These are phyloP conservation scores for Adansonia rubrostipa DNA, from an alignment of 441 rosid species.

Conservation along the genomic window DNA sequence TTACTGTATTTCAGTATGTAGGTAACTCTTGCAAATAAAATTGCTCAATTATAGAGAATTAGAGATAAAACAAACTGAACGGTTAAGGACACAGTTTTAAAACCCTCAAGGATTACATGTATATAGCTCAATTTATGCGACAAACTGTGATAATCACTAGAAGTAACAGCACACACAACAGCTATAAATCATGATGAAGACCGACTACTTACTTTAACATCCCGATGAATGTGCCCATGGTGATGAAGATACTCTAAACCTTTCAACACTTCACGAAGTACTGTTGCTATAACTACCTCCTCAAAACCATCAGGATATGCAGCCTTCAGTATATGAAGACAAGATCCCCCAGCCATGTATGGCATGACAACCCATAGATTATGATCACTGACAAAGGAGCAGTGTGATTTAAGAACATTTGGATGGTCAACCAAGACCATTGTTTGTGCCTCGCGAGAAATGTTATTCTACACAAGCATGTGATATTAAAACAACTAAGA, in stretches of 20 bases:
- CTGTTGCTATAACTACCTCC: constrained; percentile 85
- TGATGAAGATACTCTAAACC: constrained; percentile 98
- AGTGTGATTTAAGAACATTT: constrained; percentile 88
- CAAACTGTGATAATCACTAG: constrained; percentile 8
- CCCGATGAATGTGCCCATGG: constrained; percentile 97
- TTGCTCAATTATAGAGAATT: constrained; percentile 12
- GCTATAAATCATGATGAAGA: neutral
- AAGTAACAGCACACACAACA: neutral
- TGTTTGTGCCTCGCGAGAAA: constrained; percentile 93
- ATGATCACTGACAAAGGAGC: constrained; percentile 91
- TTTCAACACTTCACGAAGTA: constrained; percentile 82
- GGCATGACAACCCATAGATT: constrained; percentile 98
- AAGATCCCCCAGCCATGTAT: constrained; percentile 97
- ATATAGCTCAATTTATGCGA: neutral
- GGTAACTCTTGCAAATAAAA: constrained; percentile 9
- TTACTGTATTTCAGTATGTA: neutral
- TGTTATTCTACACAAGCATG: constrained; percentile 53
- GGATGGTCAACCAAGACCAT: constrained; percentile 96
- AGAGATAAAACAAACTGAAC: neutral
- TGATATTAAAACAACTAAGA: constrained; percentile 12
- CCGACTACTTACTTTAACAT: constrained; percentile 71
- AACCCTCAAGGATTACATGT: neutral
- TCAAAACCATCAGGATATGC: constrained; percentile 94
- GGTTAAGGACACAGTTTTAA: neutral
- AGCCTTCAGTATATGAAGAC: constrained; percentile 96